phyloP scores from a whole-genome alignment of 805 yeast genomes.

The Wickerhamiella spandovensis region DNA sequence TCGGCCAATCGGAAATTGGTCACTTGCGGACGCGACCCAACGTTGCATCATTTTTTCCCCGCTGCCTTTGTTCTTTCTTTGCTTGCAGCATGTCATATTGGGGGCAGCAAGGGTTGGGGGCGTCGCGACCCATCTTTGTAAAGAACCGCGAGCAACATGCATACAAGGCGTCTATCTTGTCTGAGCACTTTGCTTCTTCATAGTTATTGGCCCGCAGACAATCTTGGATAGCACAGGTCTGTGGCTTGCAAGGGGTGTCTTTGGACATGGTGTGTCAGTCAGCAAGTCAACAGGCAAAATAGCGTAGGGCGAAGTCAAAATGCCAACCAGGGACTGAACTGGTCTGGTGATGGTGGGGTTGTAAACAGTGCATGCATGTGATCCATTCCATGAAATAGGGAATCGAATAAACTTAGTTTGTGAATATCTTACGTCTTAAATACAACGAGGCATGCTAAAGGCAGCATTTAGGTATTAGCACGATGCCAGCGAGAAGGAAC shows the following conservation, averaged over 20 bases:
- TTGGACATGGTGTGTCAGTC: neutral
- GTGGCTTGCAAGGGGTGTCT: constrained; percentile 1
- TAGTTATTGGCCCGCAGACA: constrained; percentile 51
- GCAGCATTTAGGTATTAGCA: neutral
- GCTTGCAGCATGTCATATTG: constrained; percentile 42
- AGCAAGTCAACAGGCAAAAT: no score
- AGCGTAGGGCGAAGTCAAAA: no score
- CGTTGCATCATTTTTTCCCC: neutral
- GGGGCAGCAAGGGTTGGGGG: constrained; percentile 69
- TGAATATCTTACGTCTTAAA: no score
- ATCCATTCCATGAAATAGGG: no score
- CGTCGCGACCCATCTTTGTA: constrained; percentile 40
- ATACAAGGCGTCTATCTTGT: constrained; percentile 55
- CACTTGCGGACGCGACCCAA: neutral
- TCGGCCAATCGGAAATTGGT: neutral
- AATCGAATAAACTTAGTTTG: no score
- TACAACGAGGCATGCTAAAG: neutral
- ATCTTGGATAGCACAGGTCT: constrained; percentile 29
- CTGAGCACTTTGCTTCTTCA: constrained; percentile 63
- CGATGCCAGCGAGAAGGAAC: neutral
- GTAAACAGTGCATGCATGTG: no score
- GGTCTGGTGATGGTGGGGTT: no score
- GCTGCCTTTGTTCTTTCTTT: neutral
- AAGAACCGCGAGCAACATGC: constrained; percentile 63
- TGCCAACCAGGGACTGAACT: no score